Conservation (phyloP, 768 basidiomycete genomes). For the Strobilomyces echinocephalus region DNA sequence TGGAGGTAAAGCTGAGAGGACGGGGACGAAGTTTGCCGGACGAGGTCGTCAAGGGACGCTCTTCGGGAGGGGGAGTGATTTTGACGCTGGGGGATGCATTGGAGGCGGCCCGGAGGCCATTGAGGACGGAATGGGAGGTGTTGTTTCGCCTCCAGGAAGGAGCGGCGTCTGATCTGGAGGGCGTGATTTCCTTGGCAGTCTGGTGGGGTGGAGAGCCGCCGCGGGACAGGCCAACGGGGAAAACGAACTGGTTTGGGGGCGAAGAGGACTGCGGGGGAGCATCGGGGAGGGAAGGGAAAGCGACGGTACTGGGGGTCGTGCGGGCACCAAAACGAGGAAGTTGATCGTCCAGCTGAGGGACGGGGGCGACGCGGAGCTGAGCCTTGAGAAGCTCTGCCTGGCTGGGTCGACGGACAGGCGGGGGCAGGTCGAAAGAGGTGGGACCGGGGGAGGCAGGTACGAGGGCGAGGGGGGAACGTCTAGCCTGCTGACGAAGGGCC, state of each 20-base stretch:
- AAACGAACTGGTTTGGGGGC: conserved; percentile 56
- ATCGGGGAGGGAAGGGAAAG: conserved; percentile 40
- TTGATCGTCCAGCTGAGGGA: conserved; percentile 44
- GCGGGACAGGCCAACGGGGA: conserved; percentile 70
- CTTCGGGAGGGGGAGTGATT: conserved; percentile 66
- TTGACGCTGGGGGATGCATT: conserved; percentile 57
- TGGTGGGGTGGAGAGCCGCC: conserved; percentile 46
- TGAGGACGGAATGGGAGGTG: conserved; percentile 65
- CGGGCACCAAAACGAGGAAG: conserved; percentile 74
- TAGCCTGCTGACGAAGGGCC: conserved; percentile 47
- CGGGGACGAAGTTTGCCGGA: conserved; percentile 51
- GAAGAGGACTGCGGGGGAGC: conserved; percentile 35
- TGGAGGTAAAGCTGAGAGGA: conserved; percentile 58
- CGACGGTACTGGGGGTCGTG: conserved; percentile 34
- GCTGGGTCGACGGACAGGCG: conserved; percentile 61
- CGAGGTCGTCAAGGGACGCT: conserved; percentile 41
- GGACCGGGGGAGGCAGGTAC: conserved; percentile 76
- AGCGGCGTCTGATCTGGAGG: conserved; percentile 80
- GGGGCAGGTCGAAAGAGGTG: conserved; percentile 60
- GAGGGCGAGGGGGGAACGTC: conserved; percentile 25
- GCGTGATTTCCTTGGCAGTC: conserved; percentile 31
- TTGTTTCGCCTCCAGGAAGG: conserved; percentile 77
- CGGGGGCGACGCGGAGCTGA: conserved; percentile 44
- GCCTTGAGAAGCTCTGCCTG: conserved; percentile 65
- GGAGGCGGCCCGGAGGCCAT: conserved; percentile 56